phyloP scores from a whole-genome alignment of 768 basidiomycete genomes.

The Tricholoma sp. region DNA sequence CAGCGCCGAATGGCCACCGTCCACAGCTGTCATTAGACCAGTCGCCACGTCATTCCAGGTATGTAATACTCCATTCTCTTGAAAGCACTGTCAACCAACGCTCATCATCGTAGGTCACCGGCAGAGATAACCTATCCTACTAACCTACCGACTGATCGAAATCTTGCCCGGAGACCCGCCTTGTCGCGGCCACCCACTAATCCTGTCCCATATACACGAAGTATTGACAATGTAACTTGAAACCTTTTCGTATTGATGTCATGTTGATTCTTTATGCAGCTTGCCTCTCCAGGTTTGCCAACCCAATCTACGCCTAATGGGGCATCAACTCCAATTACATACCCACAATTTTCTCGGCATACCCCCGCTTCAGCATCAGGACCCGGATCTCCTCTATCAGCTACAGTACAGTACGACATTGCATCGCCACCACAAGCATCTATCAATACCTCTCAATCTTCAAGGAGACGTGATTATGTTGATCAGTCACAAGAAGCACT shows the following conservation, averaged over 20 bases:
- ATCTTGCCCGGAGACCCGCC: slow-evolving; percentile 34
- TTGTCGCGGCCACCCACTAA: slow-evolving; percentile 35
- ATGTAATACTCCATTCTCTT: slow-evolving; percentile 3
- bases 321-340: slow-evolving; percentile 26
- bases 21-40: slow-evolving; percentile 35
- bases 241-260: neutral
- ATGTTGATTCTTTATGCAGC: slow-evolving; percentile 19
- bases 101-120: slow-evolving; percentile 26
- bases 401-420: slow-evolving; percentile 38
- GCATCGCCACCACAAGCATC: slow-evolving; percentile 82
- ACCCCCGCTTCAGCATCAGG: slow-evolving; percentile 31
- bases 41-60: slow-evolving; percentile 38
- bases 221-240: slow-evolving; percentile 42
- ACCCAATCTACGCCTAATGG: slow-evolving; percentile 31
- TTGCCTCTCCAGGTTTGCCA: slow-evolving; percentile 28
- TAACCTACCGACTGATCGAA: slow-evolving; percentile 19
- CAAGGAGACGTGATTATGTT: slow-evolving; percentile 74
- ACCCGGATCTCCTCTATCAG: slow-evolving; percentile 20
- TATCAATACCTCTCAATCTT: slow-evolving; percentile 66
- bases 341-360: slow-evolving; percentile 42
- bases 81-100: neutral
- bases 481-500: slow-evolving; percentile 72
- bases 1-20: slow-evolving; percentile 8
- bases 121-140: slow-evolving; percentile 34
- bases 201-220: slow-evolving; percentile 42